Percentiles rank a stretch among this genome's conserved stretches.
Evolutionary conservation across 495 filamentous ascomycete species (phyloP).

Genomic region (Ascodesmis nigricans): DNA sequence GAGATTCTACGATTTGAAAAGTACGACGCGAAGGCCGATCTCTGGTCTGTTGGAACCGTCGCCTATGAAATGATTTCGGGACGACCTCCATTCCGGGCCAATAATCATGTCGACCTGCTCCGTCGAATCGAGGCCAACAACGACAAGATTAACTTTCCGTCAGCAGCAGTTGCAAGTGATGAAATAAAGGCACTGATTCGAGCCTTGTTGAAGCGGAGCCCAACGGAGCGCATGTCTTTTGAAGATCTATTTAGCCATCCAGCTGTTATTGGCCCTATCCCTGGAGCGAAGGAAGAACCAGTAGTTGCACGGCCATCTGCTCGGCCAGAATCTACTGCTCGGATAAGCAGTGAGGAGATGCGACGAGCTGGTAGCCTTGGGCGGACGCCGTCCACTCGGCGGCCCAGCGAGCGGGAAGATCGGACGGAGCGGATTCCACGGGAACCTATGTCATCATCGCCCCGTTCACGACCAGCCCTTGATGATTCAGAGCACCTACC

Average conservation of each 20-base stretch:
- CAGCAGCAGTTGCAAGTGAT: conserved; percentile 45
- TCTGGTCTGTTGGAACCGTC: conserved; percentile 95
- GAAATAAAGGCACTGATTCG: conserved; percentile 68
- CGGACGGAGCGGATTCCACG: not conserved
- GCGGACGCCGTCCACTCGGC: too few species aligned
- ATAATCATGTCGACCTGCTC: conserved; percentile 83
- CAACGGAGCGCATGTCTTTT: conserved; percentile 64
- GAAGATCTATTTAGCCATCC: conserved; percentile 53
- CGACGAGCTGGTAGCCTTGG: too few species aligned
- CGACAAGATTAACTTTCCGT: conserved; percentile 62
- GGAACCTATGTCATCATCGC: not conserved
- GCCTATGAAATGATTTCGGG: conserved; percentile 86
- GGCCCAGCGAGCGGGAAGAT: conserved; percentile 2
- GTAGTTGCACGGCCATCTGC: not conserved
- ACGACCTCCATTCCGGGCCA: conserved; percentile 71
- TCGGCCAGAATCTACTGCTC: not conserved
- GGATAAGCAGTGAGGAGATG: too few species aligned
- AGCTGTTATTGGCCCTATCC: conserved; percentile 59
- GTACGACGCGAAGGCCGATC: conserved; percentile 88
- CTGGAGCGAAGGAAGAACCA: conserved; percentile 43
- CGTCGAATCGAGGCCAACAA: conserved; percentile 72
- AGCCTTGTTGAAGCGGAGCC: conserved; percentile 58
- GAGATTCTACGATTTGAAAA: conserved; percentile 94
- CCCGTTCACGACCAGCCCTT: not conserved
- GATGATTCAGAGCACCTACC: conserved; percentile 3